Percentiles rank a stretch among this genome's conserved stretches.
Conservation (phyloP, 2,329 filamentous ascomycete genomes). For the Acephala macrosclerotiorum region DNA sequence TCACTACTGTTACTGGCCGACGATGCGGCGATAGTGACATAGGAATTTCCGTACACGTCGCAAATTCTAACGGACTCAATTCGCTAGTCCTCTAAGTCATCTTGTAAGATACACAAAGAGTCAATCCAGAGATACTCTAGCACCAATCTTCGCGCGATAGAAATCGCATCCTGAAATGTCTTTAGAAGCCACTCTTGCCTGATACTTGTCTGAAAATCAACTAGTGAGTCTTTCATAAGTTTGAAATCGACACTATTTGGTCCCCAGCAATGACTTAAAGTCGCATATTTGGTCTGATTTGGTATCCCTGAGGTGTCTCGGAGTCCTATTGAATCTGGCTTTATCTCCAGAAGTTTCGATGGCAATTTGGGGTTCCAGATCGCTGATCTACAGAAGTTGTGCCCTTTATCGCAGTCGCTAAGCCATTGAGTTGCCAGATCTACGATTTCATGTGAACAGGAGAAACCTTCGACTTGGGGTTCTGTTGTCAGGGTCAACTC, state of each 20-base stretch:
- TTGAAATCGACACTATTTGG: not conserved
- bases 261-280: conserved; percentile 32
- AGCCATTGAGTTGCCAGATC: not conserved
- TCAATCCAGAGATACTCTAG: conserved; percentile 26
- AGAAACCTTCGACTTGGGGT: not conserved
- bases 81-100: conserved; percentile 16
- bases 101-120: conserved; percentile 27
- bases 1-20: conserved; percentile 18
- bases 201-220: conserved; percentile 18
- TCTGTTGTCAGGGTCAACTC: not conserved
- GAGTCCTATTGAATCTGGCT: not conserved
- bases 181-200: conserved; percentile 25
- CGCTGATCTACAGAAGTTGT: not conserved
- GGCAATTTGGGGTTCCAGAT: not conserved
- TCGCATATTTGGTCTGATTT: conserved; percentile 16
- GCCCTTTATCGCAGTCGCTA: not conserved
- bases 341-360: not conserved
- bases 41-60: conserved; percentile 28
- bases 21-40: conserved; percentile 34
- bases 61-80: not conserved
- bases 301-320: not conserved
- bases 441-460: not conserved
- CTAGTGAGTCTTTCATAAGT: conserved; percentile 16
- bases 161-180: conserved; percentile 15
- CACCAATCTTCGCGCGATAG: conserved; percentile 3